Evolutionary conservation across 257 asterid genomes (phyloP).

Genomic region (Petrea volubilis): DNA sequence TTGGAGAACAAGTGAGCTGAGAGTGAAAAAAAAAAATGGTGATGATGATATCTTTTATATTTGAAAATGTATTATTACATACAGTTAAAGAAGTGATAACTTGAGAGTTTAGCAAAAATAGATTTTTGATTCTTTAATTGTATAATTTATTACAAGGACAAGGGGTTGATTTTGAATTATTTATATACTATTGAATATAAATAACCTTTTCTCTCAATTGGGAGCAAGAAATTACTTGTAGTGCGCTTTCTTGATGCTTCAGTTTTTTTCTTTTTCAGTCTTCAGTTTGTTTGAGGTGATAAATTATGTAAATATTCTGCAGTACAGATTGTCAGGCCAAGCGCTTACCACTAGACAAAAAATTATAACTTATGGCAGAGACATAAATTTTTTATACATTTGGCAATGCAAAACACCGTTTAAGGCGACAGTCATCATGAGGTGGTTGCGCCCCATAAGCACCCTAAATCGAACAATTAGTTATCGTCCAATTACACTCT

Average conservation of each 20-base stretch:
- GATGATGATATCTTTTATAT: constrained; percentile 18
- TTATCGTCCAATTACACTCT: too few relatives aligned
- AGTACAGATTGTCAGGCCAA: too few relatives aligned
- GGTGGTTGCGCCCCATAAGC: too few relatives aligned
- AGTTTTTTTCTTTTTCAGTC: not conserved
- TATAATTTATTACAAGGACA: constrained; percentile 33
- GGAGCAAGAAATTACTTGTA: not conserved
- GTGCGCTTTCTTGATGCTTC: not conserved
- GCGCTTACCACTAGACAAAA: too few relatives aligned
- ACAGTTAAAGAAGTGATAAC: constrained; percentile 22
- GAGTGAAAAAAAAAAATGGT: not conserved
- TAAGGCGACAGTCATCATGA: too few relatives aligned
- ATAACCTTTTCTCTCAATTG: constrained; percentile 3
- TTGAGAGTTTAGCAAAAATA: constrained; percentile 21
- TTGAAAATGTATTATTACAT: constrained; percentile 24
- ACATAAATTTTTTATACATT: too few relatives aligned
- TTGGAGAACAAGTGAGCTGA: constrained; percentile 87
- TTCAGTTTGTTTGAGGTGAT: not conserved
- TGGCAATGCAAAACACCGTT: too few relatives aligned
- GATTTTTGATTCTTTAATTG: constrained; percentile 53
- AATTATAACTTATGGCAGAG: too few relatives aligned
- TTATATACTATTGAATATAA: constrained; percentile 32
- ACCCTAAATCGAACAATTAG: too few relatives aligned
- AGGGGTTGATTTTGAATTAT: constrained; percentile 17
- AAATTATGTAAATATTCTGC: too few relatives aligned